Evolutionary conservation across 75 land plant genomes (phyloP).

Genomic region (Picea glauca): DNA sequence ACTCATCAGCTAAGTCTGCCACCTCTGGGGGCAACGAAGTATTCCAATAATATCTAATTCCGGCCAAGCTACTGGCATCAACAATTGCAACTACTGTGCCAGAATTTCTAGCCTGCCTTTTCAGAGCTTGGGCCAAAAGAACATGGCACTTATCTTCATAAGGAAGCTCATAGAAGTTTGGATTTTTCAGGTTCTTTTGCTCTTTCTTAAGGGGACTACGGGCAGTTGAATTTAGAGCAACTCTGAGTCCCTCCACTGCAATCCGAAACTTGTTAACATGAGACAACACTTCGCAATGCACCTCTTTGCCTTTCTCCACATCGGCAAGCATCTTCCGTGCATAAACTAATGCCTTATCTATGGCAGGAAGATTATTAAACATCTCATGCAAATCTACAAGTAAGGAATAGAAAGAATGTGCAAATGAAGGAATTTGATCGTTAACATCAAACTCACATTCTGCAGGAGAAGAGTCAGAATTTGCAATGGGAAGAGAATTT

Average conservation of each 20-base stretch:
- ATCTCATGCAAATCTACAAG: slow-evolving; percentile 51
- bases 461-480: slow-evolving; percentile 6
- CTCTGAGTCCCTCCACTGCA: slow-evolving; percentile 76
- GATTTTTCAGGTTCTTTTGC: slow-evolving; percentile 1
- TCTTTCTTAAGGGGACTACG: slow-evolving; percentile 23
- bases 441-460: slow-evolving; percentile 1
- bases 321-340: slow-evolving; percentile 60
- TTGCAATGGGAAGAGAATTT: slow-evolving; percentile 5
- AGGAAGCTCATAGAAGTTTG: slow-evolving; percentile 59
- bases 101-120: slow-evolving; percentile 45
- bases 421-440: slow-evolving; percentile 65
- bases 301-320: slow-evolving; percentile 54
- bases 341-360: slow-evolving; percentile 48
- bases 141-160: slow-evolving; percentile 69
- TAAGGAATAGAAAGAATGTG: slow-evolving; percentile 55
- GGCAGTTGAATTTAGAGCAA: slow-evolving; percentile 48
- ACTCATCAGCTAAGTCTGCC: slow-evolving; percentile 36
- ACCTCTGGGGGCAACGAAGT: slow-evolving; percentile 57
- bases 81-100: slow-evolving; percentile 75
- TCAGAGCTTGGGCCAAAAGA: slow-evolving; percentile 69
- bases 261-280: slow-evolving; percentile 57
- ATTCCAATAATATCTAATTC: slow-evolving; percentile 79
- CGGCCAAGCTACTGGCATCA: slow-evolving; percentile 67
- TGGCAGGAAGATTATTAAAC: slow-evolving; percentile 56
- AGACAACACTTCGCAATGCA: slow-evolving; percentile 47